phyloP scores from a whole-genome alignment of 2,329 filamentous ascomycete species.

The Capronia epimyces region DNA sequence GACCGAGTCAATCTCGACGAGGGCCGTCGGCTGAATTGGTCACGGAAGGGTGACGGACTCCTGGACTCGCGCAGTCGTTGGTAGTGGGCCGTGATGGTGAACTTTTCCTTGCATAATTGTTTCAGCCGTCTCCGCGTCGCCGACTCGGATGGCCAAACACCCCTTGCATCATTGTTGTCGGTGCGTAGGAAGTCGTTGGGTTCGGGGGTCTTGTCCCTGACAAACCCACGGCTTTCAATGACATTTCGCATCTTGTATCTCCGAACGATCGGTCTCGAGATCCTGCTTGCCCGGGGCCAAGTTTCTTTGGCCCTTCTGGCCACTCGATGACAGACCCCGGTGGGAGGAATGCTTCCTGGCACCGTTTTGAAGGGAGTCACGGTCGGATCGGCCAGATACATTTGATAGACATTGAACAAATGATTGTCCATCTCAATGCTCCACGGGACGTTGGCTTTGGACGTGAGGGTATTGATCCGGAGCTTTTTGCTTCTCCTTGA shows the following conservation, averaged over 20 bases:
- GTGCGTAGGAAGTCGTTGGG: constrained; percentile 27
- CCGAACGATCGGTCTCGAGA: constrained; percentile 23
- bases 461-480: constrained; percentile 28
- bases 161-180: constrained; percentile 30
- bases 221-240: constrained; percentile 20
- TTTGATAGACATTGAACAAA: constrained; percentile 61
- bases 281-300: constrained; percentile 46
- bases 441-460: constrained; percentile 41
- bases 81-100: constrained; percentile 59
- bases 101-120: constrained; percentile 56
- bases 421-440: constrained; percentile 61
- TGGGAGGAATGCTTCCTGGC: constrained; percentile 57
- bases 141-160: constrained; percentile 53
- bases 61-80: constrained; percentile 56
- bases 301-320: constrained; percentile 56
- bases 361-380: constrained; percentile 64
- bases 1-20: constrained; percentile 24
- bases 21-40: constrained; percentile 34
- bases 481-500: constrained; percentile 33
- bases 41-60: constrained; percentile 55
- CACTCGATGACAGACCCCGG: constrained; percentile 60
- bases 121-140: constrained; percentile 55
- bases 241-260: constrained; percentile 28
- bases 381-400: constrained; percentile 60
- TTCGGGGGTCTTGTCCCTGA: constrained; percentile 27